These are phyloP conservation scores for Globisporangium emineosum DNA, from an alignment of 352 stramenopile species.

Conservation along the genomic window DNA sequence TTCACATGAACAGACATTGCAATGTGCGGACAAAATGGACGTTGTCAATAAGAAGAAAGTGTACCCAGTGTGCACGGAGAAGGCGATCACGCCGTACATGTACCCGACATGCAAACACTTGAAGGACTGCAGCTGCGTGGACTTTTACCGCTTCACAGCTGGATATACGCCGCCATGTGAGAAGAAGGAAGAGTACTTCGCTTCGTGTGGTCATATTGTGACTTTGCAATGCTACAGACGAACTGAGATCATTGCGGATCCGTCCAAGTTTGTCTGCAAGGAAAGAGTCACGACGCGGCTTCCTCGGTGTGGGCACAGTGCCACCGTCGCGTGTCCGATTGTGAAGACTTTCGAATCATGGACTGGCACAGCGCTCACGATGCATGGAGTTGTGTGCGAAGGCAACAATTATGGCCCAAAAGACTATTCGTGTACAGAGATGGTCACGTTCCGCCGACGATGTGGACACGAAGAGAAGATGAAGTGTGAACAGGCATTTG, in stretches of 20 bases:
- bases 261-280: slow-evolving; percentile 43
- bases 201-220: slow-evolving; percentile 61
- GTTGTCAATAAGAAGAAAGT: slow-evolving; percentile 27
- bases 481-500: slow-evolving; percentile 70
- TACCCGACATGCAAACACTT: slow-evolving; percentile 74
- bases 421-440: slow-evolving; percentile 63
- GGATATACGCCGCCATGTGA: slow-evolving; percentile 41
- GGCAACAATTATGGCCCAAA: slow-evolving; percentile 55
- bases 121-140: slow-evolving; percentile 54
- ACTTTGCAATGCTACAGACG: slow-evolving; percentile 58
- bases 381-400: slow-evolving; percentile 51
- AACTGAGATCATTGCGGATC: slow-evolving; percentile 25
- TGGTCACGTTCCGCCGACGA: slow-evolving; percentile 52
- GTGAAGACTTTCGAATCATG: slow-evolving; percentile 45
- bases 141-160: slow-evolving; percentile 53
- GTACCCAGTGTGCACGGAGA: slow-evolving; percentile 58
- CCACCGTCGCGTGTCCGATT: slow-evolving; percentile 41
- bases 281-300: slow-evolving; percentile 49
- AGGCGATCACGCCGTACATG: slow-evolving; percentile 56
- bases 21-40: slow-evolving; percentile 41
- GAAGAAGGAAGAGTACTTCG: slow-evolving; percentile 58
- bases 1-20: slow-evolving; percentile 50
- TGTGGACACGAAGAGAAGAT: slow-evolving; percentile 60
- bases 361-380: slow-evolving; percentile 33
- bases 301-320: slow-evolving; percentile 67